These are phyloP conservation scores for Scutellaria baicalensis DNA, from an alignment of 257 asterid species.

Conservation along the genomic window DNA sequence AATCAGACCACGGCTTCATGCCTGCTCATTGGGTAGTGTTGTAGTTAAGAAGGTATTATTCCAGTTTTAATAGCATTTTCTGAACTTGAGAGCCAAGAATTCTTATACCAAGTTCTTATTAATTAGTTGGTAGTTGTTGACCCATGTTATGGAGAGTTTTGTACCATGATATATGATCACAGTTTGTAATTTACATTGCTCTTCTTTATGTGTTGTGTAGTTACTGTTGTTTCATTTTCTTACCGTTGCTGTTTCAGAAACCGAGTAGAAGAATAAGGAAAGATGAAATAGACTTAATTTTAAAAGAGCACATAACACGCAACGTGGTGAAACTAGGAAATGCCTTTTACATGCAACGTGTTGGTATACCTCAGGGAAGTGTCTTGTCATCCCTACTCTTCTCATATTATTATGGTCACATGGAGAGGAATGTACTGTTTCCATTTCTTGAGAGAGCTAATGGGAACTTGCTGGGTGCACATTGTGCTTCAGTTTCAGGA, in stretches of 20 bases:
- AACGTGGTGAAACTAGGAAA: constrained; percentile 50
- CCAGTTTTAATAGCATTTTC: neutral
- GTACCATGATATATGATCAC: neutral
- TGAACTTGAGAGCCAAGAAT: neutral
- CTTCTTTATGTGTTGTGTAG: neutral
- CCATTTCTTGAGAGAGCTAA: constrained; percentile 61
- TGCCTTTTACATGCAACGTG: constrained; percentile 56
- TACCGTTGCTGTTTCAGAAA: constrained; percentile 36
- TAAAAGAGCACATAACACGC: constrained; percentile 62
- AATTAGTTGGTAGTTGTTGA: too few species aligned
- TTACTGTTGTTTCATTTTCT: constrained; percentile 4
- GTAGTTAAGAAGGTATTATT: constrained; percentile 63
- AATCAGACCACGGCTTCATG: constrained; percentile 20
- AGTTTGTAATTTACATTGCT: neutral
- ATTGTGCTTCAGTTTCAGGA: constrained; percentile 24
- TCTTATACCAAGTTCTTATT: too few species aligned
- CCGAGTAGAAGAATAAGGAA: constrained; percentile 38
- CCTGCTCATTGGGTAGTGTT: constrained; percentile 34
- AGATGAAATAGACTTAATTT: constrained; percentile 29
- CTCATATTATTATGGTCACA: constrained; percentile 76
- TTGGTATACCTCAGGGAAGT: constrained; percentile 96
- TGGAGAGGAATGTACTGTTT: constrained; percentile 58
- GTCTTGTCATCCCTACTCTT: constrained; percentile 75
- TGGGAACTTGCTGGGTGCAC: constrained; percentile 14
- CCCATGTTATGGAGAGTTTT: neutral